Percentiles rank a stretch among this genome's conserved stretches.
Conservation (phyloP, 2,329 filamentous ascomycete genomes). For the Xylaria sp. region DNA sequence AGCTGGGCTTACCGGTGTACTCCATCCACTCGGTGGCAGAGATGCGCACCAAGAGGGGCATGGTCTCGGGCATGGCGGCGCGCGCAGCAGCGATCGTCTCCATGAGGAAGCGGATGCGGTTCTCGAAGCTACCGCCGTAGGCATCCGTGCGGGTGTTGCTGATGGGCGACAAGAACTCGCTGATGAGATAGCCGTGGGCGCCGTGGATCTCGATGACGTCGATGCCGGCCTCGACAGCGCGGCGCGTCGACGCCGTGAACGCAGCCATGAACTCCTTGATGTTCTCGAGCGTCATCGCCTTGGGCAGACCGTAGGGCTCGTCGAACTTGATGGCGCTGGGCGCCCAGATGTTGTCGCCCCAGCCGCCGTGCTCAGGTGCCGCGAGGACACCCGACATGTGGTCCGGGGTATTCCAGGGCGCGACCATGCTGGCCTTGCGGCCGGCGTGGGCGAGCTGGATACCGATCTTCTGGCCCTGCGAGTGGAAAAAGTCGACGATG, state of each 20-base stretch:
- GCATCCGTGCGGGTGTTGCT: conserved; percentile 63
- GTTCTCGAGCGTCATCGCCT: conserved; percentile 49
- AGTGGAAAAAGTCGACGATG: conserved; percentile 73
- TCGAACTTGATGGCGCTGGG: conserved; percentile 56
- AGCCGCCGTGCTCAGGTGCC: conserved; percentile 32
- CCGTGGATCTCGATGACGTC: conserved; percentile 69
- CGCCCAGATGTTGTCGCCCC: conserved; percentile 38
- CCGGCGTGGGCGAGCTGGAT: conserved; percentile 82
- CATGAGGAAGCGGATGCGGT: conserved; percentile 61
- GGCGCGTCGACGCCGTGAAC: conserved; percentile 34
- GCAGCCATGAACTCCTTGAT: conserved; percentile 34
- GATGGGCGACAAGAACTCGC: conserved; percentile 63
- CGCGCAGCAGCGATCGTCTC: conserved; percentile 63
- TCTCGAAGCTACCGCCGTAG: conserved; percentile 67
- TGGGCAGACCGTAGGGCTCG: conserved; percentile 49
- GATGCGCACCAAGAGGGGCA: conserved; percentile 64
- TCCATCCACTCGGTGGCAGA: conserved; percentile 66
- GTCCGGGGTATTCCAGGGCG: conserved; percentile 60
- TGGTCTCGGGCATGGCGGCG: conserved; percentile 53
- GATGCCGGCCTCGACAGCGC: conserved; percentile 46
- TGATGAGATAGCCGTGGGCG: conserved; percentile 74
- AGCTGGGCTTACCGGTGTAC: conserved; percentile 47
- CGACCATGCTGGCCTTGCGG: conserved; percentile 56
- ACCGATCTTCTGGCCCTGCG: conserved; percentile 68
- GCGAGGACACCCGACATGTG: conserved; percentile 33